phyloP scores from a whole-genome alignment of 2,329 filamentous ascomycete species.

The Epichloe amarillans region DNA sequence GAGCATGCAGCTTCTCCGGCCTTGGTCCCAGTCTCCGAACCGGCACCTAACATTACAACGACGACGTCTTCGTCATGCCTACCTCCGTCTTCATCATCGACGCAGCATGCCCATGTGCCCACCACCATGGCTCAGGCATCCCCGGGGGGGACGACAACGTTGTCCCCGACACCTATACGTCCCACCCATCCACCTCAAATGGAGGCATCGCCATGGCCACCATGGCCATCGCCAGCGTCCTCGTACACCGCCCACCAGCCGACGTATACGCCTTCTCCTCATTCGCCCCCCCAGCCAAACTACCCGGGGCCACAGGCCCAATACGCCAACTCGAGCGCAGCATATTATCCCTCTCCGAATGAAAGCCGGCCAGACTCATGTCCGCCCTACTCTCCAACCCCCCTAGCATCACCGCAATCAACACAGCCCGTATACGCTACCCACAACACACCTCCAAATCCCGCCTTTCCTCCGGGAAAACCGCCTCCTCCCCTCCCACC shows the following conservation, averaged over 20 bases:
- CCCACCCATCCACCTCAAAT: neutral
- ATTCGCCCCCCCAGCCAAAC: slow-evolving; percentile 5
- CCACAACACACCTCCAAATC: neutral
- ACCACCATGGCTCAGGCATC: too few relatives aligned
- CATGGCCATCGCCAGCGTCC: neutral
- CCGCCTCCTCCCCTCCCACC: slow-evolving; percentile 17
- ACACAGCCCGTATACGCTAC: slow-evolving; percentile 6
- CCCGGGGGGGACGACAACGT: too few relatives aligned
- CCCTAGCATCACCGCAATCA: slow-evolving; percentile 4
- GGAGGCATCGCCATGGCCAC: too few relatives aligned
- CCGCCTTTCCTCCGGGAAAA: neutral
- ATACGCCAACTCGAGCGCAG: neutral
- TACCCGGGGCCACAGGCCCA: slow-evolving; percentile 4
- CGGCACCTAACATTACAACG: neutral
- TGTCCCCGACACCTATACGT: neutral
- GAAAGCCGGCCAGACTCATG: neutral
- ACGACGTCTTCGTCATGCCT: neutral
- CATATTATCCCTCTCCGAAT: slow-evolving; percentile 2
- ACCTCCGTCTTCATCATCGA: too few relatives aligned
- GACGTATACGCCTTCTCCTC: slow-evolving; percentile 6
- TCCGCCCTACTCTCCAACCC: slow-evolving; percentile 2
- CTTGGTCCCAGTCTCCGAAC: neutral
- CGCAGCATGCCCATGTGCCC: too few relatives aligned
- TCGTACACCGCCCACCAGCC: slow-evolving; percentile 3
- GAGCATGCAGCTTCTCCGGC: neutral